Evolutionary conservation across 768 basidiomycete species (phyloP), one percentile per base, ranked within the genome.

Genomic region (Saitozyma podzolica): DNA sequence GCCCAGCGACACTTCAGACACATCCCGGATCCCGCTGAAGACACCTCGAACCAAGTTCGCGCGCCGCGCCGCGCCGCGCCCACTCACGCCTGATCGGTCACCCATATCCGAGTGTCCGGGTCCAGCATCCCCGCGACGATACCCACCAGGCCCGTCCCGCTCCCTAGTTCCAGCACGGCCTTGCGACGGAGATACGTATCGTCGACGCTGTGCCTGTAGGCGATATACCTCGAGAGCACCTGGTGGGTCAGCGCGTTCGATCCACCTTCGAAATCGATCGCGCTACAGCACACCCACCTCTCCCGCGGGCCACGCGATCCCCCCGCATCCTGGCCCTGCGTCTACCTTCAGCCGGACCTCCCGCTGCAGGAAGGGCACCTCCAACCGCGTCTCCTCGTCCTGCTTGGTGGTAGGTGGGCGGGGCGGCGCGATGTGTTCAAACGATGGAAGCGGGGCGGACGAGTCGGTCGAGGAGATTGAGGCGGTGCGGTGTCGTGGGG

Each of bases 131-230:
- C 91, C 2, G 88, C 88, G 6, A 89, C 87, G 37, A 97, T 84
- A 9, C 92, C 92, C n/a, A 95, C 92, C 20, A 97, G 83, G 16
- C 93, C 93, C 3, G 93, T 97, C 1, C 93, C 93, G 67, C 89
- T 89, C 6, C 93, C 93, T 2, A 97, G 84, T 74, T 97, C 93
- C 16, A 96, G 75, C 11, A 94, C 80, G 40, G 75, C 84, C 77
- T 83, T 86, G 52, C 83, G 83, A 37, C 80, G 63, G 39, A 94
- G 80, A 53, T 83, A 84, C 0, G 85, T 85, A 0, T 65, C 60
- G 37, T 67, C 59, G 5, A 56, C 45, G 0, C 40, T 53, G 58
- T 77, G 66, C 51, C 84, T 83, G 50, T 85, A 83, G 16, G 86
- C 82, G 41, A 96, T 82, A 78, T 94, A 93, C 50, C 82, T 84